Conservation (phyloP, 73 alveolate genomes). For the Durusdinium trenchii region DNA sequence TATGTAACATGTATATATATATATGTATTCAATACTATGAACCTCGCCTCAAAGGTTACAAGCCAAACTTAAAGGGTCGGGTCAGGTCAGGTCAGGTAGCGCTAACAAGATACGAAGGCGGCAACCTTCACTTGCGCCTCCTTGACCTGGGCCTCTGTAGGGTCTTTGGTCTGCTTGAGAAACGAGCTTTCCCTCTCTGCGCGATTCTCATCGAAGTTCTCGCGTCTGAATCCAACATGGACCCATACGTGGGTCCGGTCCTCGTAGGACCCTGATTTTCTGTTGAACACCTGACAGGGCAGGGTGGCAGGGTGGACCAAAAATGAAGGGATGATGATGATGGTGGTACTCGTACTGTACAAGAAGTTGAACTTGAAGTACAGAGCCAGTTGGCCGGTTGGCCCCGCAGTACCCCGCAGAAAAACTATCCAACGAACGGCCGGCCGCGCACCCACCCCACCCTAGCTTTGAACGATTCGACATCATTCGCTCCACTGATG, state of each 20-base stretch:
- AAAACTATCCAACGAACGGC: not conserved
- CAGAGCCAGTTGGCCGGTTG: not conserved
- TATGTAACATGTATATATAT: not conserved
- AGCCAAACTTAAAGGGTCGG: not conserved
- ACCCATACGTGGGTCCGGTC: not conserved
- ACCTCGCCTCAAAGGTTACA: not conserved
- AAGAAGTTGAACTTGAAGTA: not conserved
- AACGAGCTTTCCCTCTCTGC: not conserved
- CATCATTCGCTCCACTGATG: not conserved
- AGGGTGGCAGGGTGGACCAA: not conserved
- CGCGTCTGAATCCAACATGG: not conserved
- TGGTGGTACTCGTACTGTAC: not conserved
- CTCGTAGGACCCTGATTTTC: not conserved
- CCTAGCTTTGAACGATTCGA: not conserved
- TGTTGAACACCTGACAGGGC: not conserved
- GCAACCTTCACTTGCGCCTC: conserved; percentile 9
- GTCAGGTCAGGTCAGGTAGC: not conserved
- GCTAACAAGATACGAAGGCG: not conserved
- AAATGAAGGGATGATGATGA: not conserved
- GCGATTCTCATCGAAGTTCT: not conserved
- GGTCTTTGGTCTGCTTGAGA: not conserved
- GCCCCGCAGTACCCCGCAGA: not conserved
- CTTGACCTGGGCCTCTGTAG: not conserved
- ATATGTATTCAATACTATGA: not conserved
- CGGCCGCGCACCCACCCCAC: not conserved